Base-by-base conservation (phyloP, 352 stramenopile genomes). In the Phytophthora gonapodyides region DNA sequence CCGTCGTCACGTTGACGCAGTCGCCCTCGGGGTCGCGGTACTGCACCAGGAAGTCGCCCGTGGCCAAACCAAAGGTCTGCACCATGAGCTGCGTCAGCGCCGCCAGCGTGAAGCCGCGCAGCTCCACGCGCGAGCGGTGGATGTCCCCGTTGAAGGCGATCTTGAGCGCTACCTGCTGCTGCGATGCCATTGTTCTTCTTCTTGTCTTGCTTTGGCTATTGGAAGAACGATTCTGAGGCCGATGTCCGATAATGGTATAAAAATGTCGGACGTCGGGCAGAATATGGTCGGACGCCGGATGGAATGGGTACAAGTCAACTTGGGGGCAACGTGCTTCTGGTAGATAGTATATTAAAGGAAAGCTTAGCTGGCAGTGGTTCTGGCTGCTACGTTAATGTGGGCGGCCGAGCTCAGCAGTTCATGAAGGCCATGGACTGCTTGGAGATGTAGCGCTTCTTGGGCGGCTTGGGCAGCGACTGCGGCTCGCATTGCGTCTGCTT, bases 141-240 rank as follows among this genome's bases (percentile, higher is more conserved):
- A 93, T 87, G 49, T 93, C 84, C 5, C 84, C 84, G 48, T 87
- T 88, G 69, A 76, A 86, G 15, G 73, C 78, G 64, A 93, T 85
- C 76, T 93, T 93, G 51, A 93, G 74, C 45, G 80, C 69, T 16
- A 74, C 74, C 51, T 81, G n/a, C n/a, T n/a, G 68, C 51, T 75
- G 60, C 49, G 21, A 35, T 8, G 42, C 42, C 42, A 49, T 49
- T 21, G 3, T 49, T 35, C 27, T 31, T 31, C 27, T 31, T 31
- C 27, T 7, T 31, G 27, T 31, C 27, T 31, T 8, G 8, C 27
- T 31, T 31, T 31, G 27, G 27, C 6, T 9, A 31, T 31, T 31
- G 5, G 27, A 6, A 24, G 21, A 24, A 24, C 21, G 21, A 1
- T 24, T 24, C 21, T 24, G 21, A 24, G 21, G 21, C 21, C 21